These are phyloP conservation scores for Puya raimondii DNA, from an alignment of 176 grass and related monocot species.

Conservation along the genomic window DNA sequence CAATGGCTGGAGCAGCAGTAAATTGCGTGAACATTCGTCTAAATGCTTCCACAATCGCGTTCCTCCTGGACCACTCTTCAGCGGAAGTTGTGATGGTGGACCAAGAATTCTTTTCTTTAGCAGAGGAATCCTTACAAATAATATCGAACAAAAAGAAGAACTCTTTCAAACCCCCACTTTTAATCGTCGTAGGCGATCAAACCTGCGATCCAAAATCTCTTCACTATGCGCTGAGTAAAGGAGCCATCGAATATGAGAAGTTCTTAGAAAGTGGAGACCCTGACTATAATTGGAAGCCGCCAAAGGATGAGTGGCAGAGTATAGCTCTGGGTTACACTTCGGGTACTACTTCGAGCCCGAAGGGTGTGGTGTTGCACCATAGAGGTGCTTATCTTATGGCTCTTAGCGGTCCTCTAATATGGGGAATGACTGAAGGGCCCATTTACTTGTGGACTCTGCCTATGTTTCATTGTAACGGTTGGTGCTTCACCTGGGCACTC, in stretches of 20 bases:
- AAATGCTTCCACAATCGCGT: slow-evolving; percentile 66
- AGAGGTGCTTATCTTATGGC: slow-evolving; percentile 90
- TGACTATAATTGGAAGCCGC: slow-evolving; percentile 64
- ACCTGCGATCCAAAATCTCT: slow-evolving; percentile 47
- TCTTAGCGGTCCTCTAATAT: slow-evolving; percentile 49
- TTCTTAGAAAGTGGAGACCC: slow-evolving; percentile 70
- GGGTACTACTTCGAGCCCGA: slow-evolving; percentile 76
- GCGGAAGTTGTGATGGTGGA: slow-evolving; percentile 76
- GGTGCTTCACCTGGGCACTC: slow-evolving; percentile 81
- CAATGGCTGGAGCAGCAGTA: slow-evolving; percentile 84
- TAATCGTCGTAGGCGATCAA: slow-evolving; percentile 72
- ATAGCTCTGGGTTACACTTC: slow-evolving; percentile 87
- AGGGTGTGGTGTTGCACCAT: slow-evolving; percentile 84
- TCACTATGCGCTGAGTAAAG: slow-evolving; percentile 49
- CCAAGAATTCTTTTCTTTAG: slow-evolving; percentile 73
- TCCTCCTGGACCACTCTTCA: slow-evolving; percentile 67
- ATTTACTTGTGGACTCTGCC: slow-evolving; percentile 91
- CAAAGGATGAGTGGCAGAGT: slow-evolving; percentile 87
- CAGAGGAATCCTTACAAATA: slow-evolving; percentile 65
- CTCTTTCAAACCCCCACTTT: slow-evolving; percentile 54
- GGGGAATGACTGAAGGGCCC: slow-evolving; percentile 60
- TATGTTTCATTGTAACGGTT: slow-evolving; percentile 96
- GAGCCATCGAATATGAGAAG: slow-evolving; percentile 66
- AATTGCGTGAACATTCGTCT: slow-evolving; percentile 73
- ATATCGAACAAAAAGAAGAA: slow-evolving; percentile 43